Percentiles rank a stretch among this genome's conserved stretches.
Conservation (phyloP, 2,329 filamentous ascomycete species). For the Grosmannia penicillata region DNA sequence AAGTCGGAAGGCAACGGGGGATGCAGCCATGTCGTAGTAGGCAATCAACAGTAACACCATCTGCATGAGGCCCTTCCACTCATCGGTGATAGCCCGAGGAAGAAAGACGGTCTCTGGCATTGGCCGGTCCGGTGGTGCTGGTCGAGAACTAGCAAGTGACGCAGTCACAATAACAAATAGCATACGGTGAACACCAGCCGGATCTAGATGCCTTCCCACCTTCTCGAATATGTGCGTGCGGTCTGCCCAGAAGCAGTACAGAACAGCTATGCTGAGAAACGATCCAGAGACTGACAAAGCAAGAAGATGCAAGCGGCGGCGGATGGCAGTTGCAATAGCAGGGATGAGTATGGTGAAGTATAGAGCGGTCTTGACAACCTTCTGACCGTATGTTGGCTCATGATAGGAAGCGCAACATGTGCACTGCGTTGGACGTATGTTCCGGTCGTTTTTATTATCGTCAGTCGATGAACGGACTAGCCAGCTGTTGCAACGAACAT, state of each 20-base stretch:
- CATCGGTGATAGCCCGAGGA: slow-evolving; percentile 41
- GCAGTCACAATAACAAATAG: slow-evolving; percentile 8
- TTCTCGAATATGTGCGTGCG: slow-evolving; percentile 38
- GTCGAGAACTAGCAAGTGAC: neutral
- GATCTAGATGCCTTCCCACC: slow-evolving; percentile 21
- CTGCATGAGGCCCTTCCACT: slow-evolving; percentile 56
- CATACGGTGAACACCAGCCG: slow-evolving; percentile 13
- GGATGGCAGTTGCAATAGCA: too few species aligned
- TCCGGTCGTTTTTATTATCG: too few species aligned
- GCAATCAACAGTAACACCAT: slow-evolving; percentile 32
- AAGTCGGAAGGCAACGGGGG: slow-evolving; percentile 37
- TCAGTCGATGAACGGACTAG: slow-evolving; percentile 14
- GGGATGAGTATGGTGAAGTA: neutral
- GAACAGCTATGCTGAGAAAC: neutral
- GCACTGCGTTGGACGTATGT: too few species aligned
- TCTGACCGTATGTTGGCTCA: slow-evolving; percentile 19
- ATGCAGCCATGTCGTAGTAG: slow-evolving; percentile 37
- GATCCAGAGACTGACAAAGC: neutral
- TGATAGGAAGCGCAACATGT: slow-evolving; percentile 37
- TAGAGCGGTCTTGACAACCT: slow-evolving; percentile 6
- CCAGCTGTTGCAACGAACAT: slow-evolving; percentile 37
- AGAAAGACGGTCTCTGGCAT: slow-evolving; percentile 27
- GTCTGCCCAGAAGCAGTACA: slow-evolving; percentile 38
- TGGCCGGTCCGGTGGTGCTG: neutral
- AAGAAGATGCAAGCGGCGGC: too few species aligned